Evolutionary conservation across 2,329 filamentous ascomycete genomes (phyloP).

Genomic region (Aureobasidium sp.): DNA sequence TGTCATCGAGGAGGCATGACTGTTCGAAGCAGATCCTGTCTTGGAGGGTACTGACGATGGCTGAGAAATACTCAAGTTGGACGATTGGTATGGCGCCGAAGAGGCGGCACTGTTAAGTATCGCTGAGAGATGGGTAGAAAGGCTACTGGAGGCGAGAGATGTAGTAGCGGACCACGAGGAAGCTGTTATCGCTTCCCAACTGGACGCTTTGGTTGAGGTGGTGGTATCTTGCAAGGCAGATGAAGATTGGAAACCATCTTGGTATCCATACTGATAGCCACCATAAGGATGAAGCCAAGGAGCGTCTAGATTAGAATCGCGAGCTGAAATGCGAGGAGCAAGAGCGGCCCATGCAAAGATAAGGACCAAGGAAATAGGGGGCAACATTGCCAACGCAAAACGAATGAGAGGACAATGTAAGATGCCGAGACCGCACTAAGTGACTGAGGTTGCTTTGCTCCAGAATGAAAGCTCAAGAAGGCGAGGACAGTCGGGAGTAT

Average conservation of each 20-base stretch:
- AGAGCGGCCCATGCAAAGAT: background rate
- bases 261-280: background rate
- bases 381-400: constrained; percentile 1
- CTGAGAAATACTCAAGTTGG: background rate
- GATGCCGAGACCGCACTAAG: constrained; percentile 10
- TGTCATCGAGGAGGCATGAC: background rate
- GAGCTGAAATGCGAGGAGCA: background rate
- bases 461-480: background rate
- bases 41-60: background rate
- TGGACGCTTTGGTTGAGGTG: background rate
- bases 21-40: background rate
- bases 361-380: background rate
- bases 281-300: background rate
- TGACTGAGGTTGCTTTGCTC: background rate
- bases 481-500: constrained; percentile 2
- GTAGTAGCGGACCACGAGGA: background rate
- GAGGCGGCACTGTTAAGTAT: background rate
- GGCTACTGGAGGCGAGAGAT: background rate
- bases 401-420: background rate
- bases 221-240: background rate
- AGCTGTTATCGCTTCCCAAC: background rate
- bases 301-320: background rate
- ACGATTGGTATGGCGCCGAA: background rate
- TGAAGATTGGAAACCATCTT: background rate
- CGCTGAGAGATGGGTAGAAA: background rate